These are phyloP conservation scores for Cercophora scortea DNA, from an alignment of 495 filamentous ascomycete species.

Conservation along the genomic window DNA sequence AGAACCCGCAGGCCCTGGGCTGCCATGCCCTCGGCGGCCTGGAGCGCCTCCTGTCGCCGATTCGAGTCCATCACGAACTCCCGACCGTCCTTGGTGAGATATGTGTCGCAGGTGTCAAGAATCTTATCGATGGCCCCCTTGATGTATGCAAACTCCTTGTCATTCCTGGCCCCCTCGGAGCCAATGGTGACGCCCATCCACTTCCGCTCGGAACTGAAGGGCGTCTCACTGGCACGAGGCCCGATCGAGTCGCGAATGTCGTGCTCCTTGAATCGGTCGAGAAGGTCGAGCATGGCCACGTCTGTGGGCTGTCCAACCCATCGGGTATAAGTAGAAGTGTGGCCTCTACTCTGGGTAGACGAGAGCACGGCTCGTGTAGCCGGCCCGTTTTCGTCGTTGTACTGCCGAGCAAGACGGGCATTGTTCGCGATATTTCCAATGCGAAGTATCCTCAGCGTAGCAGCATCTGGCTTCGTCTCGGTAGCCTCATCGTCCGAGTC, in stretches of 20 bases:
- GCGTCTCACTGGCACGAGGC: constrained; percentile 69
- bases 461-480: constrained; percentile 55
- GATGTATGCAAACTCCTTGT: constrained; percentile 75
- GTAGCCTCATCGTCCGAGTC: constrained; percentile 57
- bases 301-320: constrained; percentile 98
- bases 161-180: constrained; percentile 39
- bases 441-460: constrained; percentile 69
- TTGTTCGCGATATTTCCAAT: constrained; percentile 97
- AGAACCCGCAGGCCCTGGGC: constrained; percentile 84
- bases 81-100: constrained; percentile 76
- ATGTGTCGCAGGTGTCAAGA: constrained; percentile 80
- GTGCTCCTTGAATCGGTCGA: constrained; percentile 83
- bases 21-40: constrained; percentile 87
- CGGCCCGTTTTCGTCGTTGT: constrained; percentile 48
- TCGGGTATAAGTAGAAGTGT: constrained; percentile 61
- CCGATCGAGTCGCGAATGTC: constrained; percentile 83
- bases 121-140: constrained; percentile 92
- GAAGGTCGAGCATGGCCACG: constrained; percentile 85
- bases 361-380: constrained; percentile 71
- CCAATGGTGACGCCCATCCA: constrained; percentile 97
- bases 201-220: constrained; percentile 94
- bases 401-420: constrained; percentile 57
- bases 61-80: constrained; percentile 80
- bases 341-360: constrained; percentile 57
- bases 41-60: constrained; percentile 61